phyloP scores from a whole-genome alignment of 2,329 filamentous ascomycete genomes.

The Arthrobotrys entomopaga region DNA sequence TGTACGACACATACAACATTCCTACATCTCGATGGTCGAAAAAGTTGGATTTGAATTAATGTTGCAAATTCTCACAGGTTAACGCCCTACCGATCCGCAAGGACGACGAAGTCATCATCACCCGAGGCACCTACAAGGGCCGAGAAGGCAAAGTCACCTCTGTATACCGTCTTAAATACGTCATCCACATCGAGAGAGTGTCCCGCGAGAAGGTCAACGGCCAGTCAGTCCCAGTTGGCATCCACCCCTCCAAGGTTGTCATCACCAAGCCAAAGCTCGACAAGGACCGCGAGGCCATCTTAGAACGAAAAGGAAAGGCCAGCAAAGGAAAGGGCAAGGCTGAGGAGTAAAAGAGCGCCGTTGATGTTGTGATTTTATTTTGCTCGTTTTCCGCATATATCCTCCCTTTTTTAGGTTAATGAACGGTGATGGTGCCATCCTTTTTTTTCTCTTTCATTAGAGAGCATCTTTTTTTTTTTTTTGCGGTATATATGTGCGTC shows the following conservation, averaged over 20 bases:
- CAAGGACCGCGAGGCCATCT: conserved; percentile 90
- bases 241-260: conserved; percentile 96
- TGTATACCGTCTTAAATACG: conserved; percentile 98
- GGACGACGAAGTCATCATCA: conserved; percentile 93
- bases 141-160: conserved; percentile 97
- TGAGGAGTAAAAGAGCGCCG: conserved; percentile 64
- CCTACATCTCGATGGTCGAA: background rate
- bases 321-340: conserved; percentile 80
- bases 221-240: conserved; percentile 91
- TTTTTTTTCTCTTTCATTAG: conserved; percentile 34
- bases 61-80: conserved; percentile 68
- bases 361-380: conserved; percentile 30
- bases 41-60: conserved; percentile 9
- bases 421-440: conserved; percentile 39
- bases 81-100: conserved; percentile 97
- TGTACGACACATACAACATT: conserved; percentile 69
- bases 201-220: conserved; percentile 97
- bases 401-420: conserved; percentile 31
- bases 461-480: conserved; percentile 51
- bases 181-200: conserved; percentile 96
- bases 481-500: conserved; percentile 47
- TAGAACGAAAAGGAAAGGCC: conserved; percentile 83
- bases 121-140: conserved; percentile 94
- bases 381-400: conserved; percentile 16
- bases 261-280: conserved; percentile 99